A percentile compares a stretch with the other conserved stretches of the same genome.
Conservation (phyloP, 352 stramenopile genomes). For the Phytophthora fragariaefolia region DNA sequence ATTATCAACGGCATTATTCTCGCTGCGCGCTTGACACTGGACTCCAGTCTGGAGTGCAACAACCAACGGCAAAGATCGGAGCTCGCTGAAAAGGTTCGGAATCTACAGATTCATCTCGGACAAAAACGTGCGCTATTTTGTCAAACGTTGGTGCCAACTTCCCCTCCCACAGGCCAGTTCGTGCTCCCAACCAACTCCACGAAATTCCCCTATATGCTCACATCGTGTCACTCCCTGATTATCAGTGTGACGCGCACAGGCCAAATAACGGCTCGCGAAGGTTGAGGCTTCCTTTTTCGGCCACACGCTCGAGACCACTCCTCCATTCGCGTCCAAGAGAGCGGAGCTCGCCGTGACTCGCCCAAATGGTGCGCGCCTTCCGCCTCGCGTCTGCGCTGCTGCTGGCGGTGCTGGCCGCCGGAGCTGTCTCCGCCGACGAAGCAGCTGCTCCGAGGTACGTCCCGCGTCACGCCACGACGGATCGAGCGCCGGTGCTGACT, state of each 20-base stretch:
- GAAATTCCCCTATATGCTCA: background rate
- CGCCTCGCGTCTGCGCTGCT: slow-evolving; percentile 23
- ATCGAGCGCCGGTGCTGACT: background rate
- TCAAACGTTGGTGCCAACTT: background rate
- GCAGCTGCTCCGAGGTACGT: slow-evolving; percentile 22
- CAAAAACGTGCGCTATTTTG: background rate
- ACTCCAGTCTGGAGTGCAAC: no score
- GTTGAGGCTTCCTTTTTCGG: slow-evolving; percentile 13
- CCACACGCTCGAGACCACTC: background rate
- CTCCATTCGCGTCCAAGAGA: slow-evolving; percentile 3
- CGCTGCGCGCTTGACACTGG: no score
- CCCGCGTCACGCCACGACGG: background rate
- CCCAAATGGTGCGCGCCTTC: slow-evolving; percentile 20
- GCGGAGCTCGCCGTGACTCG: background rate
- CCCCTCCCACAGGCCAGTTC: background rate
- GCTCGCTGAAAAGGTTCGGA: background rate
- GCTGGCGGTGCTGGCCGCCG: slow-evolving; percentile 21
- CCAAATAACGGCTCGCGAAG: background rate
- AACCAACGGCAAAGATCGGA: background rate
- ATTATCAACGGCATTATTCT: no score
- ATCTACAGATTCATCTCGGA: background rate
- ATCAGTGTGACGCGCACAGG: no score
- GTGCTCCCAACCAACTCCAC: background rate
- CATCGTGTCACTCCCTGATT: background rate
- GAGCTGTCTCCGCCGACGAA: slow-evolving; percentile 17